Evolutionary conservation across 495 filamentous ascomycete genomes (phyloP).

Genomic region (Lasiosphaeria miniovina): DNA sequence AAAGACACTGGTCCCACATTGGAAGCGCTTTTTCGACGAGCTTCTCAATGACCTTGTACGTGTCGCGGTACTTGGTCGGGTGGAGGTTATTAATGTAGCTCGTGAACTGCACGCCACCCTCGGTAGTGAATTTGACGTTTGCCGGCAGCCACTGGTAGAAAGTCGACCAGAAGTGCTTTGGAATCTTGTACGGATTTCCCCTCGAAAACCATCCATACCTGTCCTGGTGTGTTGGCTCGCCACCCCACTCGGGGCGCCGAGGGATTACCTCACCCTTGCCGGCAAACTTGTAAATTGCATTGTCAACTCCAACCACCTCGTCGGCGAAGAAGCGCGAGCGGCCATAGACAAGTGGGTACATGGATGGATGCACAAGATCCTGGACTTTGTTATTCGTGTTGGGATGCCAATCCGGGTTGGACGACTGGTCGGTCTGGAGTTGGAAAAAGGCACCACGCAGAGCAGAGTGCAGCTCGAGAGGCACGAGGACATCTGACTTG

Average conservation of each 20-base stretch:
- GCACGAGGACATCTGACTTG: slow-evolving; percentile 32
- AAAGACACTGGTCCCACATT: slow-evolving; percentile 48
- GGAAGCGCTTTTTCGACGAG: slow-evolving; percentile 52
- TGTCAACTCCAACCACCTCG: slow-evolving; percentile 29
- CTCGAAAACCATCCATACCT: slow-evolving; percentile 1
- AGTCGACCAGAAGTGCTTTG: slow-evolving; percentile 37
- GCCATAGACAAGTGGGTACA: slow-evolving; percentile 57
- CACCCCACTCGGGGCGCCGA: slow-evolving; percentile 17
- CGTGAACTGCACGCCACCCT: slow-evolving; percentile 62
- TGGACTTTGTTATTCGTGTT: slow-evolving; percentile 54
- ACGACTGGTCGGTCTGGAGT: slow-evolving; percentile 43
- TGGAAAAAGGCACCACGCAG: slow-evolving; percentile 24
- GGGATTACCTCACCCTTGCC: slow-evolving; percentile 30
- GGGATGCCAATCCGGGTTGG: slow-evolving; percentile 57
- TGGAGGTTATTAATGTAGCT: slow-evolving; percentile 68
- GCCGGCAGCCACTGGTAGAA: slow-evolving; percentile 62
- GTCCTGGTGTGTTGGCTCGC: slow-evolving; percentile 8
- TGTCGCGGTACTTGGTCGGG: slow-evolving; percentile 41
- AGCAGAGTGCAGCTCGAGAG: slow-evolving; percentile 11
- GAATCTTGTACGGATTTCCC: slow-evolving; percentile 9
- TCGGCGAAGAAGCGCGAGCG: slow-evolving; percentile 32
- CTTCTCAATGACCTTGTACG: slow-evolving; percentile 54
- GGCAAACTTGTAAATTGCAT: slow-evolving; percentile 32
- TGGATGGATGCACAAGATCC: slow-evolving; percentile 60
- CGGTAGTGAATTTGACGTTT: slow-evolving; percentile 45